Evolutionary conservation across 306 rosid genomes (phyloP).

Genomic region (Carpinus fangiana): DNA sequence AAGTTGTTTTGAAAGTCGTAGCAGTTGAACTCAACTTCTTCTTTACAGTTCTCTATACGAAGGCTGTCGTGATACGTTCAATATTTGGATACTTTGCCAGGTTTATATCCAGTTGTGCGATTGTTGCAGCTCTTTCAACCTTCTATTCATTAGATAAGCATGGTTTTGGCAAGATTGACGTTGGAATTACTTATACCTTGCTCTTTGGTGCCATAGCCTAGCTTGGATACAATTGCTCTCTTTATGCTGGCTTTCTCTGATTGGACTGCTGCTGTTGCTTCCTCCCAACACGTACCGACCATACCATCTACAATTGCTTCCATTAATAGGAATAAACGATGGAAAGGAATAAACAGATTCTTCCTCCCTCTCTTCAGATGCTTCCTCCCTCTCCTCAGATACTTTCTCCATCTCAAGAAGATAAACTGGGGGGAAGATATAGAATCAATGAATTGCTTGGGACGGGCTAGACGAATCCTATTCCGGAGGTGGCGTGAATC

Average conservation of each 20-base stretch:
- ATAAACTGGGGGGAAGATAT: neutral
- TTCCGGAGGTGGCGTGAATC: conserved; percentile 42
- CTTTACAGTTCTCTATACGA: conserved; percentile 39
- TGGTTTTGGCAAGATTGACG: conserved; percentile 16
- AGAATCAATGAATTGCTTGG: neutral
- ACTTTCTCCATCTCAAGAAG: conserved; percentile 12
- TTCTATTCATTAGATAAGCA: conserved; percentile 17
- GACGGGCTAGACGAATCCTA: neutral
- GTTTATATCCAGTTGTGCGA: neutral
- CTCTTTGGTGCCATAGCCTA: conserved; percentile 36
- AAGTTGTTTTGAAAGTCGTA: conserved; percentile 15
- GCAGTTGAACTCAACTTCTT: conserved; percentile 35
- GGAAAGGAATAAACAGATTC: no score
- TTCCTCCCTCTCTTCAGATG: no score
- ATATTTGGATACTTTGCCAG: neutral
- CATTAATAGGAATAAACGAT: no score
- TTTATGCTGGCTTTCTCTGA: conserved; percentile 29
- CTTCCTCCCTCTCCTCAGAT: neutral
- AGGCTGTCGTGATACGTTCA: conserved; percentile 25
- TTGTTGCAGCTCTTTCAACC: conserved; percentile 7
- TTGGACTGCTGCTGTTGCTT: conserved; percentile 17
- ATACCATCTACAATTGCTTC: no score
- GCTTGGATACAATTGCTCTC: conserved; percentile 30
- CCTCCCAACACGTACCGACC: no score
- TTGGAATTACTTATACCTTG: conserved; percentile 33